These are phyloP conservation scores for Polychaeton citri DNA, from an alignment of 2,329 filamentous ascomycete genomes.

Conservation along the genomic window DNA sequence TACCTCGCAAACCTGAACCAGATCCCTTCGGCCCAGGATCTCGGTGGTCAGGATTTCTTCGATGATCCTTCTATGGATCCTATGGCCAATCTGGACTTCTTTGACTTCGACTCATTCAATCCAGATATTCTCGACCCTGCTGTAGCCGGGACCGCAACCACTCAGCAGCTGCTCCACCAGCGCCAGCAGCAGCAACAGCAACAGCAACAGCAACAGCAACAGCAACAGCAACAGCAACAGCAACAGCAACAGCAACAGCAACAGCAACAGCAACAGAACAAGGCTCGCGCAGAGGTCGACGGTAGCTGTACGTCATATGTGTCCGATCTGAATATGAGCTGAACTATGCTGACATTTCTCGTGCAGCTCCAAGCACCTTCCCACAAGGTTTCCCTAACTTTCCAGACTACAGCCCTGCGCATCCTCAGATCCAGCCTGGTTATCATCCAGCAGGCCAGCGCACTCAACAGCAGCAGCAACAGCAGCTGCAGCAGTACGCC, in stretches of 20 bases:
- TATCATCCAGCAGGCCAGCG: slow-evolving; percentile 1
- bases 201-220: not conserved
- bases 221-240: too few relatives aligned
- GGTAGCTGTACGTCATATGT: not conserved
- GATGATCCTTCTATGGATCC: slow-evolving; percentile 37
- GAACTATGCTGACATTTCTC: not conserved
- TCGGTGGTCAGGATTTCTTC: slow-evolving; percentile 43
- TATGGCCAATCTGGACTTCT: slow-evolving; percentile 49
- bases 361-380: slow-evolving; percentile 21
- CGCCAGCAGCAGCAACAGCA: not conserved
- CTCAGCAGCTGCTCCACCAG: too few relatives aligned
- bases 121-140: not conserved
- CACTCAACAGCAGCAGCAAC: slow-evolving; percentile 3
- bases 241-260: too few relatives aligned
- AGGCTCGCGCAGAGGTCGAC: not conserved
- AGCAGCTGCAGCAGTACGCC: slow-evolving; percentile 10
- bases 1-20: slow-evolving; percentile 79
- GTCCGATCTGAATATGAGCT: not conserved
- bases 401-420: slow-evolving; percentile 20
- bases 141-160: too few relatives aligned
- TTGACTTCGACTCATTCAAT: slow-evolving; percentile 46
- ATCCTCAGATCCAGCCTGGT: not conserved
- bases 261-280: not conserved
- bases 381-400: slow-evolving; percentile 30
- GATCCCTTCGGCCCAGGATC: slow-evolving; percentile 49